These are phyloP conservation scores for Rhizopogon vulgaris DNA, from an alignment of 768 basidiomycete genomes.

Conservation along the genomic window DNA sequence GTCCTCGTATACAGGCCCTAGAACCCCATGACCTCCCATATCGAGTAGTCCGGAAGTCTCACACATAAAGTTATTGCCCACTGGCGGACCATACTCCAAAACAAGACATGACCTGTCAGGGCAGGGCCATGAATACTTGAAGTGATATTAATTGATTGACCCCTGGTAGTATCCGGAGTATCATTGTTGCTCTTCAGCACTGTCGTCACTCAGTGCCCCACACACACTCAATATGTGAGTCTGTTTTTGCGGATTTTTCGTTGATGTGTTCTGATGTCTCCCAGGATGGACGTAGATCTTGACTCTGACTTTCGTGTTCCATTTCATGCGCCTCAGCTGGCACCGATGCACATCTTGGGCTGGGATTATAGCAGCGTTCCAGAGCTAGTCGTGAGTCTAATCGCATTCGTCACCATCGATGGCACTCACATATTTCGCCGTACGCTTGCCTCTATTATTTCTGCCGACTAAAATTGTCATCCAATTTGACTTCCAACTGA, in stretches of 20 bases:
- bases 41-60: background rate
- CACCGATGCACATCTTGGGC: constrained; percentile 19
- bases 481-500: background rate
- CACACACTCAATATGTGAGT: constrained; percentile 2
- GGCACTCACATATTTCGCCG: background rate
- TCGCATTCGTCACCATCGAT: background rate
- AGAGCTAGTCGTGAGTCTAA: constrained; percentile 20
- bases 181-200: background rate
- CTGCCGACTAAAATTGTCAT: no score
- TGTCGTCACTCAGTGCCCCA: background rate
- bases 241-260: background rate
- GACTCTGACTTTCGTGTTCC: constrained; percentile 17
- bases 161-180: background rate
- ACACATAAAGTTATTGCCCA: constrained; percentile 1
- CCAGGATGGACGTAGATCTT: constrained; percentile 14
- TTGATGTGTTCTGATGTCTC: background rate
- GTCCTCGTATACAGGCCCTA: background rate
- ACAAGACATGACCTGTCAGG: background rate
- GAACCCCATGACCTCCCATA: constrained; percentile 1
- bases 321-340: constrained; percentile 24
- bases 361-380: constrained; percentile 22
- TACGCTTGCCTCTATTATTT: background rate
- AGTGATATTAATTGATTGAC: constrained; percentile 2
- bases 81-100: constrained; percentile 1
- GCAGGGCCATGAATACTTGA: background rate